These are phyloP conservation scores for Aegilops sharonensis DNA, from an alignment of 176 grass and related monocot genomes.

Conservation along the genomic window DNA sequence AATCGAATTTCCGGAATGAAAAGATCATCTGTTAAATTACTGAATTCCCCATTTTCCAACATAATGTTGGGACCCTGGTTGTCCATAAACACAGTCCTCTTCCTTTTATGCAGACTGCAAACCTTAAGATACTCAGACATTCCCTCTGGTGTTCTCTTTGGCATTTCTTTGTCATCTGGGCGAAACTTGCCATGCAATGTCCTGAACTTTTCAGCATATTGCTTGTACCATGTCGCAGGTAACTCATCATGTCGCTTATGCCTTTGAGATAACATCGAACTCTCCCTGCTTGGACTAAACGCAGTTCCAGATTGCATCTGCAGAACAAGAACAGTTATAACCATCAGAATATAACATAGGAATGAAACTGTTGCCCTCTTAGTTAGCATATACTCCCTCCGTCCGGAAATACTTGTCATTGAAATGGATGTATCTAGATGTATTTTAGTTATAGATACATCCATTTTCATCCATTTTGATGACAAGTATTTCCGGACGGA, in stretches of 20 bases:
- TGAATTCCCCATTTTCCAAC: slow-evolving; percentile 58
- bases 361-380: background rate
- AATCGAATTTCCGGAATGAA: slow-evolving; percentile 90
- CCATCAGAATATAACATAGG: slow-evolving; percentile 15
- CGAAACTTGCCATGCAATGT: slow-evolving; percentile 57
- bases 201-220: slow-evolving; percentile 72
- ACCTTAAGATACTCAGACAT: slow-evolving; percentile 81
- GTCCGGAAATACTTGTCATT: too few relatives aligned
- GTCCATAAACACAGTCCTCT: slow-evolving; percentile 67
- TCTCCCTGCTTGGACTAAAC: slow-evolving; percentile 54
- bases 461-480: too few relatives aligned
- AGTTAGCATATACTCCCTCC: background rate
- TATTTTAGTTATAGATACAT: too few relatives aligned
- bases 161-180: slow-evolving; percentile 67
- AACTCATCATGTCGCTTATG: slow-evolving; percentile 57
- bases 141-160: slow-evolving; percentile 85
- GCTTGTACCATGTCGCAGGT: slow-evolving; percentile 77
- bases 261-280: slow-evolving; percentile 45
- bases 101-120: slow-evolving; percentile 78
- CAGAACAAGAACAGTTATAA: slow-evolving; percentile 26
- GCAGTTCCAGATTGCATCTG: slow-evolving; percentile 51
- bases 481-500: too few relatives aligned
- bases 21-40: slow-evolving; percentile 62
- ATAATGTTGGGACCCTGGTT: slow-evolving; percentile 30
- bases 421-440: too few relatives aligned